Percentiles rank a stretch among this genome's conserved stretches.
phyloP scores from a whole-genome alignment of 208 protist genomes.

The Crithidia acanthocephali region DNA sequence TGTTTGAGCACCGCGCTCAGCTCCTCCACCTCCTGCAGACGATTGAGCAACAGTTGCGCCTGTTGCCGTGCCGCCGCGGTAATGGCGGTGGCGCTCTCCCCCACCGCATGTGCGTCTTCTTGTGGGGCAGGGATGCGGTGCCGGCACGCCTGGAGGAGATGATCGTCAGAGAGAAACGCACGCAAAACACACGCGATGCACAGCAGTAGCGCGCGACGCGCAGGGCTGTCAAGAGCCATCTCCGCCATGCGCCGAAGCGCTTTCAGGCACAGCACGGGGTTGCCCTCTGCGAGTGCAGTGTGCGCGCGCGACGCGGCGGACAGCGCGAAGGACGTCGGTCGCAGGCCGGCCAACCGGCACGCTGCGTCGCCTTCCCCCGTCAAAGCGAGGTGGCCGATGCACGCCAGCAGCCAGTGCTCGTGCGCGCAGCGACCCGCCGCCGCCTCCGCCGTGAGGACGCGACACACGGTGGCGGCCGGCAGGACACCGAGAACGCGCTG shows the following conservation, averaged over 20 bases:
- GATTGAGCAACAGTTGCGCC: slow-evolving; percentile 29
- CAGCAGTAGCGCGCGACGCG: slow-evolving; percentile 8
- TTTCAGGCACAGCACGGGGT: slow-evolving; percentile 13
- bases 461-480: slow-evolving; percentile 20
- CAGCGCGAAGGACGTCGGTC: slow-evolving; percentile 21
- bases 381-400: slow-evolving; percentile 2
- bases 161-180: slow-evolving; percentile 14
- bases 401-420: slow-evolving; percentile 49
- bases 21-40: slow-evolving; percentile 30
- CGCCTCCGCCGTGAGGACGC: slow-evolving; percentile 15
- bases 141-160: slow-evolving; percentile 11
- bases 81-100: neutral
- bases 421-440: slow-evolving; percentile 50
- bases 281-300: neutral
- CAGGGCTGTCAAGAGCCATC: slow-evolving; percentile 12
- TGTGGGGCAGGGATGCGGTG: neutral
- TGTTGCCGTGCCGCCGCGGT: neutral
- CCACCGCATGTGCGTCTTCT: neutral
- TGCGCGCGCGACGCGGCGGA: slow-evolving; percentile 11
- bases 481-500: slow-evolving; percentile 71
- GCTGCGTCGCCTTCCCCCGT: neutral
- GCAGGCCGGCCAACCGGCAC: slow-evolving; percentile 10
- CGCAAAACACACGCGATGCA: slow-evolving; percentile 26
- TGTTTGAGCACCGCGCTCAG: slow-evolving; percentile 23
- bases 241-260: slow-evolving; percentile 24